These are phyloP conservation scores for Aspergillus fumigatiaffinis DNA, from an alignment of 2,329 filamentous ascomycete species.

Conservation along the genomic window DNA sequence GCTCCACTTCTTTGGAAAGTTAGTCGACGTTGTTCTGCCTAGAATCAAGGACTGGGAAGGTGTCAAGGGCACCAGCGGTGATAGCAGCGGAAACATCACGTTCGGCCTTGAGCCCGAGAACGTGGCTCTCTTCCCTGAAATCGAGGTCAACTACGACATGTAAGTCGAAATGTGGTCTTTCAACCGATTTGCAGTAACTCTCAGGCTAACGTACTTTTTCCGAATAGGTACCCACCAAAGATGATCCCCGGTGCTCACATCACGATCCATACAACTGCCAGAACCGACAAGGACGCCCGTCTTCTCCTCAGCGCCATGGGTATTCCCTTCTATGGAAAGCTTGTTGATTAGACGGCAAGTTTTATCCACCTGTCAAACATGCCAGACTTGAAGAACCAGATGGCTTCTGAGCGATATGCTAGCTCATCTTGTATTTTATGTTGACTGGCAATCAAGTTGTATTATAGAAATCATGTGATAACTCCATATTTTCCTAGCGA, in stretches of 20 bases:
- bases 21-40: conserved; percentile 84
- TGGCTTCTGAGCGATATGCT: background rate
- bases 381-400: background rate
- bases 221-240: conserved; percentile 56
- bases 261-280: conserved; percentile 78
- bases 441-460: background rate
- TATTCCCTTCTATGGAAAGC: conserved; percentile 77
- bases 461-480: background rate
- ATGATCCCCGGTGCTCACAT: conserved; percentile 86
- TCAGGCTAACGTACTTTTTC: background rate
- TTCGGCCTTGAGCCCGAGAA: conserved; percentile 75
- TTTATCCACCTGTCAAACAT: background rate
- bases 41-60: conserved; percentile 96
- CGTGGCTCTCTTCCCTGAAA: conserved; percentile 83
- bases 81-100: conserved; percentile 79
- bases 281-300: conserved; percentile 77
- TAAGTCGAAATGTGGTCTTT: conserved; percentile 47
- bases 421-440: background rate
- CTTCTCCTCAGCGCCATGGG: conserved; percentile 69
- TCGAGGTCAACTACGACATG: conserved; percentile 90
- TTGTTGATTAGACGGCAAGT: conserved; percentile 45
- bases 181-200: too few species aligned
- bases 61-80: conserved; percentile 70
- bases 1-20: conserved; percentile 85
- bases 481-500: background rate